These are phyloP conservation scores for Lasiodiplodia gonubiensis DNA, from an alignment of 2,329 filamentous ascomycete genomes.

Conservation along the genomic window DNA sequence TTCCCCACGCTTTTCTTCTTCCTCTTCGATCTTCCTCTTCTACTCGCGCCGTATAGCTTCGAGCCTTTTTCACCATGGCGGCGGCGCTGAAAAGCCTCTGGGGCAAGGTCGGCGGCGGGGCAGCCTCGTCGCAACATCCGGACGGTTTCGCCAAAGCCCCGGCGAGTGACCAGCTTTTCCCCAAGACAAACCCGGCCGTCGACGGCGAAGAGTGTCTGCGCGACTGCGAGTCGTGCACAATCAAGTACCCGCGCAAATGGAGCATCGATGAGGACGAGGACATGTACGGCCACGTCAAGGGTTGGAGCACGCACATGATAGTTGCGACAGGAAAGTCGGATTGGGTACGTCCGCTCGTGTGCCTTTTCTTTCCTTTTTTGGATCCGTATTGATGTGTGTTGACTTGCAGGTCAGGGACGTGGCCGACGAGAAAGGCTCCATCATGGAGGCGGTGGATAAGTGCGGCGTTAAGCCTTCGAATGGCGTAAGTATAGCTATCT, in stretches of 20 bases:
- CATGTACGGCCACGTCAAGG: conserved; percentile 84
- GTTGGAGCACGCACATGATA: conserved; percentile 86
- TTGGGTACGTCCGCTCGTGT: conserved; percentile 69
- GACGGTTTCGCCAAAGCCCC: conserved; percentile 40
- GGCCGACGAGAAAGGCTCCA: conserved; percentile 75
- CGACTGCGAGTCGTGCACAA: conserved; percentile 82
- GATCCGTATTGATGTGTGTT: conserved; percentile 31
- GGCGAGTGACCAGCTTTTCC: conserved; percentile 65
- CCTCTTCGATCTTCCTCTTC: background rate
- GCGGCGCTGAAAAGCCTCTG: conserved; percentile 45
- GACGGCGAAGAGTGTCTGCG: conserved; percentile 89
- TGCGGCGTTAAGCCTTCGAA: conserved; percentile 65
- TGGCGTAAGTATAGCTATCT: conserved; percentile 61
- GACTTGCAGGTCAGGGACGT: conserved; percentile 32
- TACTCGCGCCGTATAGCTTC: conserved; percentile 32
- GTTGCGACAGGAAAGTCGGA: conserved; percentile 96
- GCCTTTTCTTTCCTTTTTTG: background rate
- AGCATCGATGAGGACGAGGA: conserved; percentile 76
- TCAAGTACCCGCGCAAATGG: conserved; percentile 77
- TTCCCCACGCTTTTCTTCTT: conserved; percentile 33
- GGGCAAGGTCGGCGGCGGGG: conserved; percentile 29
- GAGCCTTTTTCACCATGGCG: conserved; percentile 35
- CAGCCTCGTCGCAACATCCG: background rate
- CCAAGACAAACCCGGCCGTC: conserved; percentile 71
- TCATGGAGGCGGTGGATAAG: conserved; percentile 61